A percentile compares a stretch with the other conserved stretches of the same genome.
Conservation (phyloP, 495 filamentous ascomycete species). For the Lindgomyces ingoldianus region DNA sequence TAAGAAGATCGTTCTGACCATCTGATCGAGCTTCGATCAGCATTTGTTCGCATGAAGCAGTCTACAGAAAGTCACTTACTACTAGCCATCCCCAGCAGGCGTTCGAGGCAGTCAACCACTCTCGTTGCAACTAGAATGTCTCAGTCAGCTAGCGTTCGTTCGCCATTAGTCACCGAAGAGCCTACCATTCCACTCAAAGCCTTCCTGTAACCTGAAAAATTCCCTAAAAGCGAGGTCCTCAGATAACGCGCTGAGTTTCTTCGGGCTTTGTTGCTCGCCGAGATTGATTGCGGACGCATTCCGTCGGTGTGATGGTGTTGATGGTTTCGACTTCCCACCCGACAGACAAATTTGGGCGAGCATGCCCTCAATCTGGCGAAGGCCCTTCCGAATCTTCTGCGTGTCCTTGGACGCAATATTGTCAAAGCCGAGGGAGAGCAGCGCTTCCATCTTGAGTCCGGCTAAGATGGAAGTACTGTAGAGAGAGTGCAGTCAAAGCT, state of each 20-base stretch:
- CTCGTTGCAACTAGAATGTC: constrained; percentile 70
- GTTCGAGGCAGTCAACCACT: constrained; percentile 82
- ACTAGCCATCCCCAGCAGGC: constrained; percentile 75
- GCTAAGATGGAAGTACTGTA: constrained; percentile 20
- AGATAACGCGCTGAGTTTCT: constrained; percentile 66
- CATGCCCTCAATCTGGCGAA: constrained; percentile 93
- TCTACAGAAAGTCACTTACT: constrained; percentile 43
- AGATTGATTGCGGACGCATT: constrained; percentile 38
- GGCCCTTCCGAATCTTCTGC: constrained; percentile 84
- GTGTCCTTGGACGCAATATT: constrained; percentile 93
- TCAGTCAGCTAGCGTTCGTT: constrained; percentile 18
- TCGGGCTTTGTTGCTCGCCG: constrained; percentile 29
- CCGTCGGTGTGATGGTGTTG: constrained; percentile 45
- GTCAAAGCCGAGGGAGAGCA: constrained; percentile 91
- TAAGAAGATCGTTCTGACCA: constrained; percentile 83
- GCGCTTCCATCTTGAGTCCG: constrained; percentile 72
- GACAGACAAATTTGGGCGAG: constrained; percentile 94
- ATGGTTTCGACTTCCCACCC: constrained; percentile 47
- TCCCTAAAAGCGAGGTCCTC: constrained; percentile 91
- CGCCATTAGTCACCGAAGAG: background rate
- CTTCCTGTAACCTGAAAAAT: constrained; percentile 94
- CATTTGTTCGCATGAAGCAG: background rate
- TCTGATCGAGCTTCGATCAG: constrained; percentile 47
- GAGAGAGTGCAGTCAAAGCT: background rate
- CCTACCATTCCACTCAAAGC: constrained; percentile 94